Conservation (phyloP, 2,329 filamentous ascomycete genomes). For the Colletotrichum australisinense region DNA sequence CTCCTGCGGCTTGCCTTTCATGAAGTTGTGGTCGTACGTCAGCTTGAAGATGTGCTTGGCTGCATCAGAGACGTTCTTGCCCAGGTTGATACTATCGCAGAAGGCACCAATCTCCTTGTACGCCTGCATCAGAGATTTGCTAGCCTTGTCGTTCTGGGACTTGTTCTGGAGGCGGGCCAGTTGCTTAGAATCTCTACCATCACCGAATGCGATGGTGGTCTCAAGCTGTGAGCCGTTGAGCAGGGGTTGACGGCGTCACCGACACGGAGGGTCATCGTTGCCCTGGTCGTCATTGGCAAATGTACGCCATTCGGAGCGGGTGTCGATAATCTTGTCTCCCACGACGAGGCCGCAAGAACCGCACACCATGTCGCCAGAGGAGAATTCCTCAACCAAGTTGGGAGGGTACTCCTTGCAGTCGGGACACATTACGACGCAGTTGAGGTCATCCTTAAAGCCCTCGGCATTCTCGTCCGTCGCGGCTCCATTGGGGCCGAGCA, state of each 20-base stretch:
- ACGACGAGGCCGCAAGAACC: slow-evolving; percentile 92
- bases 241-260: slow-evolving; percentile 91
- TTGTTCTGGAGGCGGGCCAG: slow-evolving; percentile 88
- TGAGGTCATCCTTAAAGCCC: slow-evolving; percentile 84
- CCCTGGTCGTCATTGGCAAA: slow-evolving; percentile 98
- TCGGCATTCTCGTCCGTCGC: slow-evolving; percentile 32
- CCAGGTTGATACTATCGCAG: slow-evolving; percentile 86
- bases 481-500: slow-evolving; percentile 54
- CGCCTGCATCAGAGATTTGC: slow-evolving; percentile 84
- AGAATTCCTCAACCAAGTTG: slow-evolving; percentile 92
- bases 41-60: slow-evolving; percentile 97
- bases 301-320: slow-evolving; percentile 97
- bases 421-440: slow-evolving; percentile 84
- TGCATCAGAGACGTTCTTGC: slow-evolving; percentile 84
- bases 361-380: slow-evolving; percentile 92
- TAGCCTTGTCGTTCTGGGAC: slow-evolving; percentile 82
- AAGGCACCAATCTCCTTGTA: slow-evolving; percentile 90
- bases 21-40: slow-evolving; percentile 89
- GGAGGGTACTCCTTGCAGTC: slow-evolving; percentile 95
- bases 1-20: slow-evolving; percentile 96
- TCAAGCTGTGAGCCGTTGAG: slow-evolving; percentile 91
- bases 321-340: slow-evolving; percentile 91
- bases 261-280: slow-evolving; percentile 95
- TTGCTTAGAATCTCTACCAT: slow-evolving; percentile 77
- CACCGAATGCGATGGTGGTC: slow-evolving; percentile 87